Base-by-base conservation (phyloP, 2,329 filamentous ascomycete species). In the Elsinoe perseae region DNA sequence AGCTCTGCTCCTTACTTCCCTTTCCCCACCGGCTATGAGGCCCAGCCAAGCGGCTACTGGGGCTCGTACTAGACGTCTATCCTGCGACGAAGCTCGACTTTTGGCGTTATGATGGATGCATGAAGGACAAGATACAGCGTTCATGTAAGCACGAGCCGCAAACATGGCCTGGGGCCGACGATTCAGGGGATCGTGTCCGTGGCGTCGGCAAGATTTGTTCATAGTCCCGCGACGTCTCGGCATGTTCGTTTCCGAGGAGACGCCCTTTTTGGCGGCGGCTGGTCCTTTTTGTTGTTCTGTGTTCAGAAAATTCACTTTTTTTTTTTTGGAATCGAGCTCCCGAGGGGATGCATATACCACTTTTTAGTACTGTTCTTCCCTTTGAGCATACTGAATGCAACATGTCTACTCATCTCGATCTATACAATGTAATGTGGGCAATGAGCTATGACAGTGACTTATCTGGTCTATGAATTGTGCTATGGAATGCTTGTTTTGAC, bases 261-360 rank as follows among this genome's bases (percentile, higher is more conserved):
- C 44, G 25, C 44, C 44, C 44, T 50, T 50, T n/a, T 25, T 32
- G 25, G n/a, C 32, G 44, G 25, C 28, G 44, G 32, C 32, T 14
- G n/a, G 12, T 7, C 32, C 28, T 30, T 36, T 36, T 36, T 36
- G 5, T n/a, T 36, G 32, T 36, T 36, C n/a, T 36, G 32, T 36
- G 10, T 36, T 36, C 9, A 36, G n/a, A 30, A 36, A 36, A 36
- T 36, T 36, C 32, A 36, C 28, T 50, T 50, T 50, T 50, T n/a
- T 23, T 20, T 44, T n/a, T 20, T 44, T 44, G 12, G 25, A 32
- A 50, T 18, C 10, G n/a, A 32, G 27, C 28, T 50, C 44, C 44
- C 25, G 25, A 52, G 30, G 20, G 48, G 48, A 52, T 21, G 48
- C 48, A 52, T 52, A 52, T 52, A 52, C 48, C 48, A 52, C 48